Percentiles rank a stretch among this genome's conserved stretches.
Evolutionary conservation across 768 basidiomycete species (phyloP).

Genomic region (Thelephora ganbajun): DNA sequence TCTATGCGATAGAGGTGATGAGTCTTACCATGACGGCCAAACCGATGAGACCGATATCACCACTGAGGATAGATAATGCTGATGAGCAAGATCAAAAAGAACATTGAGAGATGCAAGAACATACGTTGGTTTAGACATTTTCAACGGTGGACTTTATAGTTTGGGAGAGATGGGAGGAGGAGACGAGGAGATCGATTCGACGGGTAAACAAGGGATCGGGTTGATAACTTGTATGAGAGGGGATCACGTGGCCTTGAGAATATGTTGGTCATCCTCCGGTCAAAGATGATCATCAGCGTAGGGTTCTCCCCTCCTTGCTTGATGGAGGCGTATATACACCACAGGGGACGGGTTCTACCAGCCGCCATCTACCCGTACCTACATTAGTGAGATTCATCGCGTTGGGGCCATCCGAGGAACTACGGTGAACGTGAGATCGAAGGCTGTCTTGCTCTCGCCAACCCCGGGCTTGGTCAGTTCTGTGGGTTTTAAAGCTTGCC

Average conservation of each 20-base stretch:
- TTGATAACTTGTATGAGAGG: too few species aligned
- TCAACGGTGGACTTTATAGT: constrained; percentile 18
- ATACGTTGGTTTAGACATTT: constrained; percentile 36
- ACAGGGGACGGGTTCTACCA: too few species aligned
- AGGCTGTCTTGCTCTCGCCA: background rate
- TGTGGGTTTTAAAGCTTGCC: background rate
- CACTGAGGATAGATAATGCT: constrained; percentile 30
- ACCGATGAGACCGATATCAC: constrained; percentile 97
- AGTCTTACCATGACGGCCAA: constrained; percentile 88
- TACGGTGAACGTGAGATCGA: too few species aligned
- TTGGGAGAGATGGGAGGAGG: constrained; percentile 14
- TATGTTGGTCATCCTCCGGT: too few species aligned
- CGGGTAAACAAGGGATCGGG: background rate
- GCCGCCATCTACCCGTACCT: too few species aligned
- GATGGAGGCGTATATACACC: too few species aligned
- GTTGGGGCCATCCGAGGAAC: too few species aligned
- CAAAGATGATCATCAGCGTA: too few species aligned
- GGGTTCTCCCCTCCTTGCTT: too few species aligned
- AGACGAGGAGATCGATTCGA: constrained; percentile 5
- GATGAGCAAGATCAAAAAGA: constrained; percentile 13
- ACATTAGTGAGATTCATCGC: too few species aligned
- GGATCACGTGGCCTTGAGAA: too few species aligned
- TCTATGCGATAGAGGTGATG: constrained; percentile 9
- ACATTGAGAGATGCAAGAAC: constrained; percentile 17
- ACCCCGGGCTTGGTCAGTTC: background rate